These are phyloP conservation scores for Fomitopsis schrenkii DNA, from an alignment of 1,284 basidiomycete genomes.

Conservation along the genomic window DNA sequence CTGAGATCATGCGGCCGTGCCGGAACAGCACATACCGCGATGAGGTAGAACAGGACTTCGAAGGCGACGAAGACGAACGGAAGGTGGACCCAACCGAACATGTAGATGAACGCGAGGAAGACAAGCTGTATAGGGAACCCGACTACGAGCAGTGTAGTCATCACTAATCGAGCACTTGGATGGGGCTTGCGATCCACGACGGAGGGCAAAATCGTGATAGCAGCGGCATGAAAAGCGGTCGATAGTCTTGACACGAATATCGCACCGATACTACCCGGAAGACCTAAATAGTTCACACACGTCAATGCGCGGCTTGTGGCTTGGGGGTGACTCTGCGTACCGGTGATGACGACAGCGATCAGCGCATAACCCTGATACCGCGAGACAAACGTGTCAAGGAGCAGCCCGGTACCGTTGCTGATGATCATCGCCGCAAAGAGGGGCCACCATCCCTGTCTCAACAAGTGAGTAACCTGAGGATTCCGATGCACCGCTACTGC, in stretches of 20 bases:
- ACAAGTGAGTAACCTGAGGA: conserved; percentile 60
- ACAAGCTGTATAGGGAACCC: conserved; percentile 74
- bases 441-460: conserved; percentile 86
- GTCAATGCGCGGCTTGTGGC: not conserved
- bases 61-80: conserved; percentile 64
- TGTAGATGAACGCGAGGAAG: conserved; percentile 64
- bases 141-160: conserved; percentile 66
- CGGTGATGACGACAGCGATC: conserved; percentile 86
- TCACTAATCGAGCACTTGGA: conserved; percentile 51
- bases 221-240: conserved; percentile 73
- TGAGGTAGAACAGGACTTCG: conserved; percentile 66
- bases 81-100: conserved; percentile 74
- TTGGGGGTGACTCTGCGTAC: conserved; percentile 33
- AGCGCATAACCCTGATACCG: conserved; percentile 87
- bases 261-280: conserved; percentile 86
- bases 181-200: conserved; percentile 19
- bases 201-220: conserved; percentile 21
- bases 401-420: conserved; percentile 86
- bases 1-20: not conserved
- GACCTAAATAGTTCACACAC: conserved; percentile 37
- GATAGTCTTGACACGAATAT: conserved; percentile 91
- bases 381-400: conserved; percentile 86
- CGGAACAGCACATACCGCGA: conserved; percentile 53
- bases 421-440: conserved; percentile 92
- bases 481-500: conserved; percentile 61